A percentile compares a stretch with the other conserved stretches of the same genome.
These are phyloP conservation scores for Camellia oleifera DNA, from an alignment of 179 eudicot genomes.

Conservation along the genomic window DNA sequence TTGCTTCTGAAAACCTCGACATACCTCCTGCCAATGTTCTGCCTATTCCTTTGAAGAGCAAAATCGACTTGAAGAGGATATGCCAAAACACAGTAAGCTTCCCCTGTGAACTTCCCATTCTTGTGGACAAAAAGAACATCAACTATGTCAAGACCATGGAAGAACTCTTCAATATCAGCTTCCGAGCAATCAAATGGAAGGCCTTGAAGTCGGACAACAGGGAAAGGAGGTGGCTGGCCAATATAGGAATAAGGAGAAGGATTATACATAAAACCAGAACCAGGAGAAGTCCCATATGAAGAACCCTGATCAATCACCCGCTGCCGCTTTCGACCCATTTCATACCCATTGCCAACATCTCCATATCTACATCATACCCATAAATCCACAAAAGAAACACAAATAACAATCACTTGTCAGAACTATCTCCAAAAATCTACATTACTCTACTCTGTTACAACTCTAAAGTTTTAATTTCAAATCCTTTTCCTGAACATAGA, in stretches of 20 bases:
- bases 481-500: not conserved
- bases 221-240: constrained; percentile 65
- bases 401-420: constrained; percentile 2
- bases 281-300: constrained; percentile 54
- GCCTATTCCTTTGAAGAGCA: constrained; percentile 89
- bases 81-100: constrained; percentile 83
- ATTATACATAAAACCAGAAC: constrained; percentile 61
- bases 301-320: constrained; percentile 64
- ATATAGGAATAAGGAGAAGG: constrained; percentile 51
- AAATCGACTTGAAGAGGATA: constrained; percentile 85
- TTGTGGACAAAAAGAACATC: constrained; percentile 78
- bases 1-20: constrained; percentile 87
- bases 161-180: constrained; percentile 69
- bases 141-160: constrained; percentile 77
- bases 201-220: constrained; percentile 89
- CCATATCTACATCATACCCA: constrained; percentile 39
- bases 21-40: constrained; percentile 88
- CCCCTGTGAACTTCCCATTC: constrained; percentile 80
- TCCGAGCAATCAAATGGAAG: constrained; percentile 92
- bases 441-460: not conserved
- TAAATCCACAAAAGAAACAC: constrained; percentile 18
- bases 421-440: not conserved
- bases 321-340: constrained; percentile 72
- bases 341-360: constrained; percentile 65
- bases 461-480: not conserved